Evolutionary conservation across 2,329 filamentous ascomycete genomes (phyloP).

Genomic region (Corynespora cassiicola): DNA sequence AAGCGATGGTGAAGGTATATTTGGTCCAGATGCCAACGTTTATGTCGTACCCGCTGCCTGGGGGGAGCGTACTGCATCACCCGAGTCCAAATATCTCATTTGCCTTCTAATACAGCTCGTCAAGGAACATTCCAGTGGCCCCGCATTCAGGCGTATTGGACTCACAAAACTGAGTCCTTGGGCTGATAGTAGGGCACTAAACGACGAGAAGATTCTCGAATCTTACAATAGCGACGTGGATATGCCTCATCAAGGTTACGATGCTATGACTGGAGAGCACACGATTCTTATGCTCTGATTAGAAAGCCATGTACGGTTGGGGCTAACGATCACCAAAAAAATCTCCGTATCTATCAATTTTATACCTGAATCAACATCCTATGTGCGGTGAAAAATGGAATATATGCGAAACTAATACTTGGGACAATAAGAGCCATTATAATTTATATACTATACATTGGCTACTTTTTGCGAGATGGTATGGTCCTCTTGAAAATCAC

Average conservation of each 20-base stretch:
- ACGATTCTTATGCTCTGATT: constrained; percentile 3
- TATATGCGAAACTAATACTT: no score
- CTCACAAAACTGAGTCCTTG: constrained; percentile 16
- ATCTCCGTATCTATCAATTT: no score
- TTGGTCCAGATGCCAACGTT: constrained; percentile 4
- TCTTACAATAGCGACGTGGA: constrained; percentile 3
- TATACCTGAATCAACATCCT: no score
- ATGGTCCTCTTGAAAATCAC: no score
- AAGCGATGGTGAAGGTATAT: constrained; percentile 9
- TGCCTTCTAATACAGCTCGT: constrained; percentile 13
- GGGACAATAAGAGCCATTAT: no score
- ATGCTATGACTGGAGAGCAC: constrained; percentile 1
- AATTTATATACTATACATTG: no score
- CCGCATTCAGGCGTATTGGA: constrained; percentile 13
- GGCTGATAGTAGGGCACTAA: constrained; percentile 7
- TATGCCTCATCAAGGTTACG: constrained; percentile 8
- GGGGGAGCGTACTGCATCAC: constrained; percentile 4
- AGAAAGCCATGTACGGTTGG: no score
- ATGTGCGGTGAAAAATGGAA: no score
- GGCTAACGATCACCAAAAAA: no score
- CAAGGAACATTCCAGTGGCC: not conserved
- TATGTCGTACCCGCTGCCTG: constrained; percentile 15
- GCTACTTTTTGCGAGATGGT: no score
- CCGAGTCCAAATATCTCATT: constrained; percentile 7
- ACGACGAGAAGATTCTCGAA: constrained; percentile 7